Base-by-base conservation (phyloP, 257 asterid genomes). In the Leptodermis oblonga region DNA sequence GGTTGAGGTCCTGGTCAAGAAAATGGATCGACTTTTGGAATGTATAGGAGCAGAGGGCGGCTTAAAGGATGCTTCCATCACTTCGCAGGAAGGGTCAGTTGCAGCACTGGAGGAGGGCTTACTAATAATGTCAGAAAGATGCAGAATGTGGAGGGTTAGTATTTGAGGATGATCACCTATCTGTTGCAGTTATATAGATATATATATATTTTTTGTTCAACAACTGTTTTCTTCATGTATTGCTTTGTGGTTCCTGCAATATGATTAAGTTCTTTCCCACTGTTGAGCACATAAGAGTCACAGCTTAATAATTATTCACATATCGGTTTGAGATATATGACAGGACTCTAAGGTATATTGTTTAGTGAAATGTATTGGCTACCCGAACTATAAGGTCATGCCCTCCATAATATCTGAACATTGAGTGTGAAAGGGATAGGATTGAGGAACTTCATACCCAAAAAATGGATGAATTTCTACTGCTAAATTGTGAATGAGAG, bases 1-100 rank as follows among this genome's bases (percentile, higher is more conserved):
- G 99, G 97, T 86, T 77, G 96, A 86, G 77, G 97, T 85, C 49
- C 89, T 93, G 92, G 84, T 89, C 52, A 82, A 76, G 49, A 78
- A 84, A 73, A 74, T 93, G 81, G 96, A 93, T 77, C 65, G 31
- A 68, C 95, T 93, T 76, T 83, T 90, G 37, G 87, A 93, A 82
- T 86, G 70, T 62, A 89, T 93, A 70, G 96, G 84, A 85, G 90
- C 85, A 66, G 77, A 75, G 69, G 92, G 91, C 67, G 99, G 99
- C 68, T 91, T 88, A 76, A 70, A 42, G 71, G 96, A 91, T 79
- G 94, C 94, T 76, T 88, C 95, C 64, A 77, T 89, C 63, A 71
- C 85, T 69, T 73, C 77, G 52, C 96, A 82, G 79, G 73, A 76
- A 82, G 78, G 74, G 65, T 76, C 85, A 30, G 91, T 93, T 67